Base-by-base conservation (phyloP, 305 asterid genomes). In the Fraxinus velutina region DNA sequence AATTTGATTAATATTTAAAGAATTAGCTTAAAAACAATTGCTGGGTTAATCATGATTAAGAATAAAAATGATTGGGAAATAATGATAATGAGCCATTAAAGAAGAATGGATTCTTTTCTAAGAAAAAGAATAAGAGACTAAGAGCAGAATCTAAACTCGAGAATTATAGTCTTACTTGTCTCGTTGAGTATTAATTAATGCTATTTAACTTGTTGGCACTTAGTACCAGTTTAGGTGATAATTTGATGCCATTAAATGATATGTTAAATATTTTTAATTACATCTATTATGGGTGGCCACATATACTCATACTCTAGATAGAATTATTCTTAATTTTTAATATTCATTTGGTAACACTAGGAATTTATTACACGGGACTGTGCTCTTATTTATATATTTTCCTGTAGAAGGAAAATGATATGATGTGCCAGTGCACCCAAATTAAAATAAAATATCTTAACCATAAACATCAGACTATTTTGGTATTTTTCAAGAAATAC, bases 321-420 rank as follows among this genome's bases (percentile, higher is more conserved):
- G 34, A 32, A 4, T 32, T 32, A 32, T 34, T 8, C 32, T 21
- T 44, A 13, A 24, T 21, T 64, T 64, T 64, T 10, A 64, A 64
- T 64, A 21, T 24, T 76, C 24, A 73, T 70, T 79, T 68, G 44
- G 62, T 75, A 15, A 66, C 13, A 39, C 33, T 60, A 10, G 32
- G 9, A 76, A 73, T 5, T 83, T 8, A 30, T 42, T 37, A 68
- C 78, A 83, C 77, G 88, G 82, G 82, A 77, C 72, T 76, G 82
- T 72, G 82, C 34, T 76, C 60, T 39, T 76, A 78, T 81, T 78
- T 6, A 21, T 12, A 6, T 7, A 21, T 5, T 32, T 42, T 13
- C 17, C 19, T 19, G 19, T 19, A 6, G 8, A 19, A 36, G 2
- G 57, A 36, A 55, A 42, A 42, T 42, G 50, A 55, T 55, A 9